Evolutionary conservation across 106 monocot genomes (phyloP), one percentile per base, ranked within the genome.

Genomic region (Narthecium ossifragum): DNA sequence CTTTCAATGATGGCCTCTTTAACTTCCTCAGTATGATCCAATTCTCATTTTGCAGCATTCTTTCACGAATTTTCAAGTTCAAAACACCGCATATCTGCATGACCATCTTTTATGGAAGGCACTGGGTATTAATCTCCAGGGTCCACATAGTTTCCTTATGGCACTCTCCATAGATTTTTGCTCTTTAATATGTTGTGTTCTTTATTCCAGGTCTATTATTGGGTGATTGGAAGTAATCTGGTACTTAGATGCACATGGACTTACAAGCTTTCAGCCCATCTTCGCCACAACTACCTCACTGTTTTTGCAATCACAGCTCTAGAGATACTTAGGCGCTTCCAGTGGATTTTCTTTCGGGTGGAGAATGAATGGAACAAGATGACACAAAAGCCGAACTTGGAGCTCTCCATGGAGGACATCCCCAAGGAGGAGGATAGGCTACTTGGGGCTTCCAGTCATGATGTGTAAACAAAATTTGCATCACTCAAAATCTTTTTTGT

Each of bases 361-460:
- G 93, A 94, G 66, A 94, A 94, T 28, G 93, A 94, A 57, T 89
- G 93, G 89, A 85, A 85, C 72, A 93, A 93, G 75, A 85, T 89
- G 80, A 83, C 73, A 17, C 31, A 51, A 1, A 90, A 70, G 43
- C 50, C 76, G 20, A 77, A 30, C 55, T 15, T 73, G 14, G 79
- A 85, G 34, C 38, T 85, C 34, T 29, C 67, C 2, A 66, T 70
- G 71, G 80, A 77, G 31, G 89, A 85, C n/a, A 65, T 62, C 15
- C 70, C 75, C 3, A 68, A 53, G 27, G 93, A 93, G 58, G 88
- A 89, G 48, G 67, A 77, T 8, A 57, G 70, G 31, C 67, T 94
- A 12, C 72, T 94, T 10, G 71, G 70, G 1, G 49, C 76, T 41
- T 37, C 67, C 25, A 77, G n/a, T 43, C 78, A 84, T 54, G 62